These are phyloP conservation scores for Colletotrichum tropicale DNA, from an alignment of 2,329 filamentous ascomycete species.

Conservation along the genomic window DNA sequence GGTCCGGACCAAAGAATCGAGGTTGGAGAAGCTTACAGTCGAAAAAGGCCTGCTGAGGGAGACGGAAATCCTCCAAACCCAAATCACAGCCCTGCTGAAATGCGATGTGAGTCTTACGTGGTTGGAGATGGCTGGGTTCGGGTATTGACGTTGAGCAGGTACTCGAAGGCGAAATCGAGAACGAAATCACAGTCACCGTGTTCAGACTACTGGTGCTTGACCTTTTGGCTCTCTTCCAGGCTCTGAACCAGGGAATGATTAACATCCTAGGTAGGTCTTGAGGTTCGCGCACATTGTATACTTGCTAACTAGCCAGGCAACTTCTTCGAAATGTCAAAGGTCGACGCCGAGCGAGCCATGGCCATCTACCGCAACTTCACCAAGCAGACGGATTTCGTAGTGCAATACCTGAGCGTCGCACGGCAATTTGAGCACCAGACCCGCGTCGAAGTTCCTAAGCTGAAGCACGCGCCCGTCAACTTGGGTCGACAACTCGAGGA, in stretches of 20 bases:
- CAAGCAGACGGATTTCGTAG: constrained; percentile 89
- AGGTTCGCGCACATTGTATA: not conserved
- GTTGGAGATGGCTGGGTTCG: not conserved
- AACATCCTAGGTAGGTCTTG: constrained; percentile 81
- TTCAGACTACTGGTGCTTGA: constrained; percentile 92
- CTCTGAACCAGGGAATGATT: constrained; percentile 96
- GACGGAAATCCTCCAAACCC: constrained; percentile 87
- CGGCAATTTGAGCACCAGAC: constrained; percentile 92
- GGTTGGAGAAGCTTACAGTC: constrained; percentile 83
- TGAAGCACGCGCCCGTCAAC: constrained; percentile 96
- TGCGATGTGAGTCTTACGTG: constrained; percentile 75
- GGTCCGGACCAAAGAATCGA: constrained; percentile 81
- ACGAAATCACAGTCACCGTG: constrained; percentile 94
- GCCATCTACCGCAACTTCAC: constrained; percentile 92
- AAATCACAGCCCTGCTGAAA: constrained; percentile 83
- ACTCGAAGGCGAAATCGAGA: constrained; percentile 86
- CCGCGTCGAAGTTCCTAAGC: constrained; percentile 89
- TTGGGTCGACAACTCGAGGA: constrained; percentile 89
- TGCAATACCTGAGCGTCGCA: constrained; percentile 86
- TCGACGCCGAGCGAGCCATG: constrained; percentile 90
- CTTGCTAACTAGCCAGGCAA: constrained; percentile 63
- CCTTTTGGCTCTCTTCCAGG: constrained; percentile 87
- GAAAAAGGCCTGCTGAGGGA: constrained; percentile 93
- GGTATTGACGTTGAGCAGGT: constrained; percentile 56
- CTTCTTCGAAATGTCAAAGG: constrained; percentile 97